Evolutionary conservation across 2,329 filamentous ascomycete genomes (phyloP), one percentile per base, ranked within the genome.

Genomic region (Aspergillus eucalypticola): DNA sequence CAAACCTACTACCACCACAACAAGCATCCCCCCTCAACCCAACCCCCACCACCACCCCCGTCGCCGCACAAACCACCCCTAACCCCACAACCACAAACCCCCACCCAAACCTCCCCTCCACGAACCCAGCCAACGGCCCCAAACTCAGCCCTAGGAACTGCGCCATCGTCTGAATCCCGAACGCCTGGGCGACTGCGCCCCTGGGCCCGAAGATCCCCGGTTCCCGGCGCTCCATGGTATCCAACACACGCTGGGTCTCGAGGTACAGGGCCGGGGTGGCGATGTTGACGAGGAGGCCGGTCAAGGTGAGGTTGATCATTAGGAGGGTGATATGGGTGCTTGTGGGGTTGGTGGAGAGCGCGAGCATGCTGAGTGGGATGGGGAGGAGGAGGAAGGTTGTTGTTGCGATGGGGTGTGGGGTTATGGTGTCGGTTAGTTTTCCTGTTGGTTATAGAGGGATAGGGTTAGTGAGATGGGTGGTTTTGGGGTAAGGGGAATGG

Each of bases 241-340:
- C 81, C 0, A 73, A 64, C 5, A 69, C 68, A 38, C 82, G 82
- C 3, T 84, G 82, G 35, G 92, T 87, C 75, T 92, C 90, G 0
- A 89, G 88, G 84, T 90, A 90, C 19, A 91, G 76, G 0, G 88
- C 86, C 0, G 87, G 85, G 60, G 87, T 82, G 1, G 83, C 81
- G 4, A 89, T 76, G 0, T 84, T 82, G 3, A 90, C 74, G 1
- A 82, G 80, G 2, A 84, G 64, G 0, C 90, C 90, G 3, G 86
- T 77, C 0, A 90, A 63, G 0, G 82, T 81, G 1, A 93, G 79
- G 7, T 92, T 75, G 1, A 79, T 83, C 55, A 85, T 86, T 0
- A 92, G 78, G 1, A 92, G 76, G 2, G 87, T 83, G 68, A 90
- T 90, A 64, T 91, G 84, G 1, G 73, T 67, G 1, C 85, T 72